Conservation (phyloP, 2,329 filamentous ascomycete genomes). For the Polytolypa hystricis region DNA sequence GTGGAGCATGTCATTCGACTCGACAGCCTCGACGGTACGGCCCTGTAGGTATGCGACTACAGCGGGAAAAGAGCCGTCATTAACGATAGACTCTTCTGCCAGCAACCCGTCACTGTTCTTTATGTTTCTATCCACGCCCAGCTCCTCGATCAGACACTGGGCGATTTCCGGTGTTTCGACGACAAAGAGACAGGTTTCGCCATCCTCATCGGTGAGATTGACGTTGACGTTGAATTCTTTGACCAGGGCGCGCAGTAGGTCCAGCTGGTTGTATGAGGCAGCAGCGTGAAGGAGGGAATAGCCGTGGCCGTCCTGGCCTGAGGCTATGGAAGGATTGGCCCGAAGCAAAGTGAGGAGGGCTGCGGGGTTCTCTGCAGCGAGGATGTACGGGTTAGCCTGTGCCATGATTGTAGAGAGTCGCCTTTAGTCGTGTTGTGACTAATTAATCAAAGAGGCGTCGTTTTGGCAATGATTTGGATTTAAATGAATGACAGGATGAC, state of each 20-base stretch:
- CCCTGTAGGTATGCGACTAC: conserved; percentile 60
- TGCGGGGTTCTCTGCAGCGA: conserved; percentile 71
- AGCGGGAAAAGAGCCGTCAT: conserved; percentile 65
- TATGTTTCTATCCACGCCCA: conserved; percentile 56
- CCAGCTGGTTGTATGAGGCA: conserved; percentile 78
- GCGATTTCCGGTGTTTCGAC: conserved; percentile 72
- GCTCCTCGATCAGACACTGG: conserved; percentile 67
- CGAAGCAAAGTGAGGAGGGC: conserved; percentile 64
- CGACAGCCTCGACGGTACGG: conserved; percentile 18
- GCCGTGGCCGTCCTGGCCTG: conserved; percentile 75
- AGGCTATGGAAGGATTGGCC: conserved; percentile 63
- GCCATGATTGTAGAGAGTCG: conserved; percentile 21
- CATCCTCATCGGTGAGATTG: conserved; percentile 78
- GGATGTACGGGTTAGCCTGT: conserved; percentile 53
- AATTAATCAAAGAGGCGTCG: no score
- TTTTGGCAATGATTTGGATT: no score
- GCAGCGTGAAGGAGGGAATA: conserved; percentile 92
- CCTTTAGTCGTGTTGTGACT: no score
- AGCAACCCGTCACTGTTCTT: conserved; percentile 66
- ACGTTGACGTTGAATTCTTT: conserved; percentile 66
- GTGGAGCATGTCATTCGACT: conserved; percentile 26
- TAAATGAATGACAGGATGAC: conserved; percentile 8
- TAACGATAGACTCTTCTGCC: conserved; percentile 67
- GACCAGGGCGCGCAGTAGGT: conserved; percentile 65
- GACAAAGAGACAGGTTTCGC: conserved; percentile 91